A percentile compares a stretch with the other conserved stretches of the same genome.
phyloP scores from a whole-genome alignment of 1,139 yeast genomes.

The Pichia norvegensis region DNA sequence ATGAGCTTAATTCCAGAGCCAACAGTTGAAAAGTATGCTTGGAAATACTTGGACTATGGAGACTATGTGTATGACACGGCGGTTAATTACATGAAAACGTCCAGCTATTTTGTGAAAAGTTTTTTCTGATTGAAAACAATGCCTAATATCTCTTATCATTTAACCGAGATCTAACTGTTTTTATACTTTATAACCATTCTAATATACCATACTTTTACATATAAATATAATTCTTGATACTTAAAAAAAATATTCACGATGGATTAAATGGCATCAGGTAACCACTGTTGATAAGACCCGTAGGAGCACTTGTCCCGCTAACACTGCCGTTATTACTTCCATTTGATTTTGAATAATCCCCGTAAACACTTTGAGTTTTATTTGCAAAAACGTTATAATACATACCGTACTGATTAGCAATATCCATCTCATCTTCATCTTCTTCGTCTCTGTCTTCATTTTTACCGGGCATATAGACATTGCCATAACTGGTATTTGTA shows the following conservation, averaged over 20 bases:
- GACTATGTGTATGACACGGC: conserved; percentile 73
- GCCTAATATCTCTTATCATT: background rate
- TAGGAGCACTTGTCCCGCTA: conserved; percentile 5
- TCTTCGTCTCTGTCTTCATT: conserved; percentile 26
- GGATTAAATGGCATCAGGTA: conserved; percentile 32
- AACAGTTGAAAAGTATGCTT: conserved; percentile 51
- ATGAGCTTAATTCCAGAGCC: conserved; percentile 33
- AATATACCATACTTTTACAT: background rate
- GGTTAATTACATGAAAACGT: conserved; percentile 62
- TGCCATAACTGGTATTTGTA: conserved; percentile 12
- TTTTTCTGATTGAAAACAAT: conserved; percentile 16
- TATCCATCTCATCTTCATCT: conserved; percentile 25
- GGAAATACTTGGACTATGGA: conserved; percentile 73
- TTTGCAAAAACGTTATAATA: conserved; percentile 25
- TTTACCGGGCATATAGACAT: conserved; percentile 18
- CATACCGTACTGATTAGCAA: conserved; percentile 28
- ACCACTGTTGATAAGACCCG: conserved; percentile 17
- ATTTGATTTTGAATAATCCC: conserved; percentile 4
- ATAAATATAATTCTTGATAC: background rate
- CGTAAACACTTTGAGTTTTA: conserved; percentile 10
- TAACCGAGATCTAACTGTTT: background rate
- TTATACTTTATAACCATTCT: background rate
- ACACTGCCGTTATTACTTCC: background rate
- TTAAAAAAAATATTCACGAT: conserved; percentile 18
- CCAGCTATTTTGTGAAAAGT: conserved; percentile 65